Percentiles rank a stretch among this genome's conserved stretches.
Evolutionary conservation across 1,284 basidiomycete genomes (phyloP).

Genomic region (Trichosporon coremiiforme): DNA sequence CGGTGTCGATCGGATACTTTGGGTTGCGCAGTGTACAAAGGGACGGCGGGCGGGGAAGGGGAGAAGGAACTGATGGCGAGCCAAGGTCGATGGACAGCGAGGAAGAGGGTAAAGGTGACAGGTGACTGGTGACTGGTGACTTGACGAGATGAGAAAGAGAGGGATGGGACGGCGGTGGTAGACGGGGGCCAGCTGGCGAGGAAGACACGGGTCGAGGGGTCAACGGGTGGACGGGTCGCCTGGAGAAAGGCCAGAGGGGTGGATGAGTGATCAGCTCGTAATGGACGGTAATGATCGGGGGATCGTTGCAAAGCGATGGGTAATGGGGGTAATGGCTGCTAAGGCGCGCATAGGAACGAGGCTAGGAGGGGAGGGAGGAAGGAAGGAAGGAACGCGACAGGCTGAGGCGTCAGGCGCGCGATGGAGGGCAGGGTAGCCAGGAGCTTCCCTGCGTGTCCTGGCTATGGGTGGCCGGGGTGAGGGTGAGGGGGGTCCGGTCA

Average conservation of each 20-base stretch:
- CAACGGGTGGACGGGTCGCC: background rate
- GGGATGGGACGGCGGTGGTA: slow-evolving; percentile 14
- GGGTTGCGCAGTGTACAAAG: slow-evolving; percentile 13
- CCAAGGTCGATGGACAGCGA: slow-evolving; percentile 1
- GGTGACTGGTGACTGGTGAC: background rate
- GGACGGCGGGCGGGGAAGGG: background rate
- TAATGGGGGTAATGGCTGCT: slow-evolving; percentile 7
- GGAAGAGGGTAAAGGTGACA: background rate
- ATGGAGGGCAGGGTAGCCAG: background rate
- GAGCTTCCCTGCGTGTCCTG: no score
- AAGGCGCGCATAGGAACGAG: no score
- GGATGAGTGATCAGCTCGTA: slow-evolving; percentile 5
- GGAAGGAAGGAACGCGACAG: no score
- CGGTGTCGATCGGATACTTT: slow-evolving; percentile 5
- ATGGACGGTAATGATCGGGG: slow-evolving; percentile 15
- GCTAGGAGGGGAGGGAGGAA: no score
- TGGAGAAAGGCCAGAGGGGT: background rate
- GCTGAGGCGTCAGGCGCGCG: background rate
- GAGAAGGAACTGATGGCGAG: slow-evolving; percentile 9
- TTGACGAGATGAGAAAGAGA: slow-evolving; percentile 18
- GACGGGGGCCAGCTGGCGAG: background rate
- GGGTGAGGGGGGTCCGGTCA: slow-evolving; percentile 8
- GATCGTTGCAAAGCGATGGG: slow-evolving; percentile 5
- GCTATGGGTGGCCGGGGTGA: background rate
- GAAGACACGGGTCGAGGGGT: background rate